A percentile compares a stretch with the other conserved stretches of the same genome.
Conservation (phyloP, 768 basidiomycete species). For the Psilocybe cyanescens region DNA sequence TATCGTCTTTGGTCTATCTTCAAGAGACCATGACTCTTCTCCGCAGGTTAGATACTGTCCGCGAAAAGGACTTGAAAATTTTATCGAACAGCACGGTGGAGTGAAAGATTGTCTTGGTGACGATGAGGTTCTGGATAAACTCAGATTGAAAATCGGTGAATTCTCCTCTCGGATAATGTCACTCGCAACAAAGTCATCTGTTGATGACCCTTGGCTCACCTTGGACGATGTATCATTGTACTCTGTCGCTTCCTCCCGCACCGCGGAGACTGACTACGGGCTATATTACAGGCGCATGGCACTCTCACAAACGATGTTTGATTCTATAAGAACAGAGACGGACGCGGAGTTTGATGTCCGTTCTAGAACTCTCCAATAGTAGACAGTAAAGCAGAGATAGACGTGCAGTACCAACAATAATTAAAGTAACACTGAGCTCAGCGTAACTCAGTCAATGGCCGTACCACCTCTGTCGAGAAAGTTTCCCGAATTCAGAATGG, state of each 20-base stretch:
- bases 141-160: slow-evolving; percentile 36
- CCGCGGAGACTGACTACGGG: not conserved
- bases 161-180: slow-evolving; percentile 25
- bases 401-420: too few relatives aligned
- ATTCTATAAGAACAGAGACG: not conserved
- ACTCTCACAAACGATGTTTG: not conserved
- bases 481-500: too few relatives aligned
- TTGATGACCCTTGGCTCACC: not conserved
- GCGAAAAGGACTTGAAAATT: slow-evolving; percentile 40
- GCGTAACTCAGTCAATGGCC: too few relatives aligned
- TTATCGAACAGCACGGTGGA: slow-evolving; percentile 45
- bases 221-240: not conserved
- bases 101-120: slow-evolving; percentile 34
- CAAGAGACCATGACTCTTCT: slow-evolving; percentile 37
- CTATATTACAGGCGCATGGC: not conserved
- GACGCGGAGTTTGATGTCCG: too few relatives aligned
- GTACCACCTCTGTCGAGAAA: too few relatives aligned
- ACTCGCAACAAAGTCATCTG: not conserved
- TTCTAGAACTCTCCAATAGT: too few relatives aligned
- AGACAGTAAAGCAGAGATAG: too few relatives aligned
- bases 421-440: too few relatives aligned
- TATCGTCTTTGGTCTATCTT: slow-evolving; percentile 25
- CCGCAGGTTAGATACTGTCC: slow-evolving; percentile 39
- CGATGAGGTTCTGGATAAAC: slow-evolving; percentile 33
- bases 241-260: not conserved